These are phyloP conservation scores for Wickerhamomyces silvicola DNA, from an alignment of 805 yeast species.

Conservation along the genomic window DNA sequence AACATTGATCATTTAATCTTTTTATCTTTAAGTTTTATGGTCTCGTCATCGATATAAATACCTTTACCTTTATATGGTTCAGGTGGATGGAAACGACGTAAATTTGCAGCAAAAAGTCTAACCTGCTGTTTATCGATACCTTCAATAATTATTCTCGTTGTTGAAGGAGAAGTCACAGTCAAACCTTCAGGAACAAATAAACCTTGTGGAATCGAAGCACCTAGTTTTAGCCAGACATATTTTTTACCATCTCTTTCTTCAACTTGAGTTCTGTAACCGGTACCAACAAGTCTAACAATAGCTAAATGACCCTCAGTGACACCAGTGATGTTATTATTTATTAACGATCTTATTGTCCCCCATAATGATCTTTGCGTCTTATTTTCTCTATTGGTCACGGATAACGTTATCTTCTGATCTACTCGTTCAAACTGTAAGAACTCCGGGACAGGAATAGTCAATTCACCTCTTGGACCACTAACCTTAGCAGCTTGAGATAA, in stretches of 20 bases:
- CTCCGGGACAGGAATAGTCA: slow-evolving; percentile 62
- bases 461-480: slow-evolving; percentile 71
- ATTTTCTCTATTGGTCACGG: slow-evolving; percentile 48
- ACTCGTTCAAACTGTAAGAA: slow-evolving; percentile 47
- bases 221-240: slow-evolving; percentile 74
- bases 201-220: slow-evolving; percentile 77
- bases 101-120: slow-evolving; percentile 77
- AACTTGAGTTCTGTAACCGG: slow-evolving; percentile 88
- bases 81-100: slow-evolving; percentile 87
- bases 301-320: slow-evolving; percentile 91
- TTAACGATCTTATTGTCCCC: slow-evolving; percentile 85
- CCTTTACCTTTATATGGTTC: slow-evolving; percentile 99
- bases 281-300: slow-evolving; percentile 85
- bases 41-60: slow-evolving; percentile 85
- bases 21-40: slow-evolving; percentile 83
- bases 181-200: slow-evolving; percentile 73
- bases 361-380: slow-evolving; percentile 81
- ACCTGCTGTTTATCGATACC: slow-evolving; percentile 88
- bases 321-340: slow-evolving; percentile 77
- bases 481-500: slow-evolving; percentile 56
- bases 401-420: slow-evolving; percentile 39
- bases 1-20: slow-evolving; percentile 65
- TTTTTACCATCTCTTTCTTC: slow-evolving; percentile 46
- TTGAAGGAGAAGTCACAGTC: slow-evolving; percentile 70
- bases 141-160: slow-evolving; percentile 78